Evolutionary conservation across 148 eudicot species (phyloP).

Genomic region (Amaranthus hypochondriacus): DNA sequence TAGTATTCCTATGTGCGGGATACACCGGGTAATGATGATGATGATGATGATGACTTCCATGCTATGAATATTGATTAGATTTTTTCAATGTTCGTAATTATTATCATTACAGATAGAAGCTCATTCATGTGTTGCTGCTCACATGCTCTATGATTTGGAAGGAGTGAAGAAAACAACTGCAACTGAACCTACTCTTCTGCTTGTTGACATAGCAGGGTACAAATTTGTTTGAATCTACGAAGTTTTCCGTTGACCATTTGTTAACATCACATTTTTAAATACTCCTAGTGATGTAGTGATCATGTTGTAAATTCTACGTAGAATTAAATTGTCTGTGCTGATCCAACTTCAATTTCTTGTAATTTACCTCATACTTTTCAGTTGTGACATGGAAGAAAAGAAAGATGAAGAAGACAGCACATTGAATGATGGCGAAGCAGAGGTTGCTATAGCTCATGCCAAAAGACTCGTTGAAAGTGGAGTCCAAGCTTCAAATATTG

Average conservation of each 20-base stretch:
- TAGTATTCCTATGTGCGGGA: too few relatives aligned
- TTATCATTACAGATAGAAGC: slow-evolving; percentile 58
- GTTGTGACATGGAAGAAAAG: slow-evolving; percentile 99
- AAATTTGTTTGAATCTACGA: slow-evolving; percentile 10
- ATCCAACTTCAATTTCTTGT: not conserved
- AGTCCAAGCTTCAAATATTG: slow-evolving; percentile 80
- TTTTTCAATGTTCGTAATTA: slow-evolving; percentile 2
- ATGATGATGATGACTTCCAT: not conserved
- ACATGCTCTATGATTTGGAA: slow-evolving; percentile 75
- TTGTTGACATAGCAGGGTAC: slow-evolving; percentile 88
- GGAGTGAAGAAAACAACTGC: slow-evolving; percentile 66
- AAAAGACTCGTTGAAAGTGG: slow-evolving; percentile 83
- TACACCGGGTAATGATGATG: too few relatives aligned
- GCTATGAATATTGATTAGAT: not conserved
- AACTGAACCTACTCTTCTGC: slow-evolving; percentile 80
- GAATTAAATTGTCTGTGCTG: not conserved
- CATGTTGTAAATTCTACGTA: not conserved
- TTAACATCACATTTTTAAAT: not conserved
- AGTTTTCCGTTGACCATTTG: not conserved
- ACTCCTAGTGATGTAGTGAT: not conserved
- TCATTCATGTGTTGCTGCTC: slow-evolving; percentile 87
- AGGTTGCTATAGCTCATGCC: slow-evolving; percentile 86
- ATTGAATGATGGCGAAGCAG: slow-evolving; percentile 96
- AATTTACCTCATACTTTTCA: slow-evolving; percentile 23
- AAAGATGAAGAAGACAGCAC: slow-evolving; percentile 99